Evolutionary conservation across 495 filamentous ascomycete species (phyloP), one percentile per base, ranked within the genome.

Genomic region (Daldinia childiae): DNA sequence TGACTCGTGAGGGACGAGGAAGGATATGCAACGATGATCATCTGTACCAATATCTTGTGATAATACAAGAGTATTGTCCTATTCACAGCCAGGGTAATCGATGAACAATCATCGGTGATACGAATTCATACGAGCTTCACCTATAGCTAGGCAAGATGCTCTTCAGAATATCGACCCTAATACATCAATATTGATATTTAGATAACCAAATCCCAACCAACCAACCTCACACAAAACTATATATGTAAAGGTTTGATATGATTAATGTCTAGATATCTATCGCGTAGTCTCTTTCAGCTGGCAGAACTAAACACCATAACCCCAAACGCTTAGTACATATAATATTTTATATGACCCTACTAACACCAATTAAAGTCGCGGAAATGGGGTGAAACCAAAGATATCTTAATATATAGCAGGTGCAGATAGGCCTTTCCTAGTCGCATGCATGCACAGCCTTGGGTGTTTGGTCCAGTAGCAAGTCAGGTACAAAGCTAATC

Each of bases 1-100:
- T 38, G 95, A 98, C 82, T 77, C 84, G 71, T 93, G 87, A 83
- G 51, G 19, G 29, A 67, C 41, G 34, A 58, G 24, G 7, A 58
- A 19, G 8, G 9, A 41, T n/a, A 61, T 48, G 12, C 9, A 50
- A 43, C 54, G 65, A 39, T 71, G 62, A 34, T 14, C 30, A 41
- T 59, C 60, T 66, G 58, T 70, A 70, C 52, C 62, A 29, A 66
- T 54, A 66, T 30, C 1, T 4, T 54, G 54, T 64, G 69, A 62
- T 68, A 68, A 68, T 68, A 38, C 29, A 62, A 63, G 34, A 50
- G 34, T 3, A 50, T 50, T 41, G 11, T 48, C 14, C 21, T 24
- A 6, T 48, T 56, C 36, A 30, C n/a, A 21, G 38, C 51, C 3
- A n/a, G 19, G 38, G 60, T 54, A 24, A 51, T 43, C 7, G 7